phyloP scores from a whole-genome alignment of 192 early-diverging fungal genomes.

The Spinellus fusiger region DNA sequence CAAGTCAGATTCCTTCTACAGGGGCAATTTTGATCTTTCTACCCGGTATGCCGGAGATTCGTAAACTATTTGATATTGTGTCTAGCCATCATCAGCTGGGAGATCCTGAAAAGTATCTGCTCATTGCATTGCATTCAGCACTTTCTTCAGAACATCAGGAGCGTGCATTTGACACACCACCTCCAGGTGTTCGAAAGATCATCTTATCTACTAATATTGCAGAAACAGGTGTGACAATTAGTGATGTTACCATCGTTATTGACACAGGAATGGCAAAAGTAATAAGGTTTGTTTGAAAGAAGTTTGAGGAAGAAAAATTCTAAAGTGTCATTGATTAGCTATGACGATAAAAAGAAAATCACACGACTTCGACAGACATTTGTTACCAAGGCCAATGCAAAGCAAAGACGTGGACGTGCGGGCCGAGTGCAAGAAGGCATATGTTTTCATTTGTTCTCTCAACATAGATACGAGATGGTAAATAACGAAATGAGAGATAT shows the following conservation, averaged over 20 bases:
- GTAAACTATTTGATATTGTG: constrained; percentile 47
- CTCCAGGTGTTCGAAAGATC: constrained; percentile 60
- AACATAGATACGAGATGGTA: constrained; percentile 36
- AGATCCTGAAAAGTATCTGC: constrained; percentile 31
- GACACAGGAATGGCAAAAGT: constrained; percentile 75
- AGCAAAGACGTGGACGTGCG: constrained; percentile 76
- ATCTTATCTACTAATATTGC: constrained; percentile 78
- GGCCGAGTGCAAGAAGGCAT: constrained; percentile 72
- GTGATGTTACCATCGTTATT: constrained; percentile 74
- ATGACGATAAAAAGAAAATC: constrained; percentile 53
- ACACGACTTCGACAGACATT: constrained; percentile 58
- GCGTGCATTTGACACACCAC: constrained; percentile 55
- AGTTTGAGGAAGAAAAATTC: not conserved
- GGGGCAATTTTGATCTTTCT: constrained; percentile 77
- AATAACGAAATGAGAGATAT: too few species aligned
- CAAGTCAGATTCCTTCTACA: constrained; percentile 38
- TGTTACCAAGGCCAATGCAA: constrained; percentile 61
- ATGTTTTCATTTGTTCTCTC: constrained; percentile 68
- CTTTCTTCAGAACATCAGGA: constrained; percentile 62
- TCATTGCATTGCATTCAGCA: constrained; percentile 50
- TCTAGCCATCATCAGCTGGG: constrained; percentile 40
- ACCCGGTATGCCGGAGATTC: constrained; percentile 65
- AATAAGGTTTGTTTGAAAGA: constrained; percentile 45
- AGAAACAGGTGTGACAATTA: constrained; percentile 79
- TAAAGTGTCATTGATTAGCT: constrained; percentile 26